phyloP scores from a whole-genome alignment of 1,284 basidiomycete species.

The Tilletiopsis washingtonensis region DNA sequence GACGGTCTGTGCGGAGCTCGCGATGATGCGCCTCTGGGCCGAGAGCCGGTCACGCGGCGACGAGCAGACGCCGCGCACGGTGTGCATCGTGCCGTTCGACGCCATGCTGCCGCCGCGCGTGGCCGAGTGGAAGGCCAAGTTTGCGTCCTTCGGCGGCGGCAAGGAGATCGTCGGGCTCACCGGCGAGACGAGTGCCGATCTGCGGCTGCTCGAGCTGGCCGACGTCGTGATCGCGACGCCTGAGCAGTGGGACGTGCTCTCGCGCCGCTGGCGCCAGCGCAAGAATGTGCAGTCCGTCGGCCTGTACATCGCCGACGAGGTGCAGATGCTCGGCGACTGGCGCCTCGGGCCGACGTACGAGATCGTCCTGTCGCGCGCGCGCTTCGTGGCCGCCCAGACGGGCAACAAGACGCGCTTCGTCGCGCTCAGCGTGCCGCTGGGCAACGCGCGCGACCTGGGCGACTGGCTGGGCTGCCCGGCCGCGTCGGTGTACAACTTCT shows the following conservation, averaged over 20 bases:
- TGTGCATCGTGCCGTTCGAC: constrained; percentile 92
- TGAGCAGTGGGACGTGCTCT: constrained; percentile 87
- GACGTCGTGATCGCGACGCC: constrained; percentile 89
- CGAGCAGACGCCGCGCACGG: constrained; percentile 62
- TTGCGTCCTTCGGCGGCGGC: constrained; percentile 69
- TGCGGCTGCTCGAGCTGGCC: constrained; percentile 67
- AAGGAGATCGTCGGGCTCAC: constrained; percentile 89
- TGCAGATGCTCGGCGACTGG: constrained; percentile 78
- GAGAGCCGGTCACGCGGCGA: not conserved
- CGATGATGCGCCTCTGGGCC: constrained; percentile 78
- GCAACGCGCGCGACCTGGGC: constrained; percentile 90
- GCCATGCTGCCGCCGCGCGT: constrained; percentile 91
- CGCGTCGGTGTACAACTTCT: constrained; percentile 88
- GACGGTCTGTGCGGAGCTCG: constrained; percentile 94
- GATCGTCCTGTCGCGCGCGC: constrained; percentile 83
- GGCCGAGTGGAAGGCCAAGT: constrained; percentile 80
- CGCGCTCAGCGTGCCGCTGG: constrained; percentile 84
- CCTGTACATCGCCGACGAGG: constrained; percentile 86
- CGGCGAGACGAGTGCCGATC: constrained; percentile 87
- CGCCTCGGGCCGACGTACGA: constrained; percentile 94
- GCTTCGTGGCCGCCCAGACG: constrained; percentile 92
- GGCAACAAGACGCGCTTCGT: constrained; percentile 84
- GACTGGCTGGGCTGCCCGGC: constrained; percentile 97
- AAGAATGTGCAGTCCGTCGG: constrained; percentile 94
- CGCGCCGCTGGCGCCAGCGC: constrained; percentile 86